phyloP scores from a whole-genome alignment of 768 basidiomycete genomes.

The Hericium alpestre region DNA sequence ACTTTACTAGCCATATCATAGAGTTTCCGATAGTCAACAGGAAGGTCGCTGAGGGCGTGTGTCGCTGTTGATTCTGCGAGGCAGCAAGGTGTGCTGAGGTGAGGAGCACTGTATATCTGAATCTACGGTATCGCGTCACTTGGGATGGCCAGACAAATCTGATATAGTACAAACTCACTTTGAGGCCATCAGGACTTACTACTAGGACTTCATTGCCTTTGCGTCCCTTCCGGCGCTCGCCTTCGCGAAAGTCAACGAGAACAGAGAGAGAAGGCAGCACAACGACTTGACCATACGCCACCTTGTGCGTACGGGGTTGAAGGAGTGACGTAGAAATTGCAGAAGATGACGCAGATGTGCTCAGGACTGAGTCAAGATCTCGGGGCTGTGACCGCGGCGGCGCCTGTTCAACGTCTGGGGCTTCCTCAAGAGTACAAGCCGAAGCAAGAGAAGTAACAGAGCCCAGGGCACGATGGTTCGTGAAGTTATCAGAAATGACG shows the following conservation, averaged over 20 bases:
- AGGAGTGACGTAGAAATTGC: slow-evolving; percentile 15
- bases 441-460: too few relatives aligned
- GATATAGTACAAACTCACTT: slow-evolving; percentile 18
- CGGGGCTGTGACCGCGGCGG: too few relatives aligned
- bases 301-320: slow-evolving; percentile 34
- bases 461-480: too few relatives aligned
- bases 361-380: background rate
- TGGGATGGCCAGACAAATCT: too few relatives aligned
- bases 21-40: slow-evolving; percentile 30
- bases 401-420: too few relatives aligned
- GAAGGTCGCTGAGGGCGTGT: slow-evolving; percentile 28
- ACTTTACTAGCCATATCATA: slow-evolving; percentile 36
- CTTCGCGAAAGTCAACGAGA: slow-evolving; percentile 49
- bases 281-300: slow-evolving; percentile 35
- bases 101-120: slow-evolving; percentile 36
- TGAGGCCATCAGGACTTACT: slow-evolving; percentile 28
- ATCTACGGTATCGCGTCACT: slow-evolving; percentile 22
- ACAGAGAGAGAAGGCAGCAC: slow-evolving; percentile 39
- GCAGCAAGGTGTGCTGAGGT: slow-evolving; percentile 39
- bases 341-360: background rate
- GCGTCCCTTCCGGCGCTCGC: slow-evolving; percentile 34
- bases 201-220: slow-evolving; percentile 37
- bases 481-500: too few relatives aligned
- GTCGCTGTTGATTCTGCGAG: slow-evolving; percentile 31
- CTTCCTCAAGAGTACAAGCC: too few relatives aligned